A percentile compares a stretch with the other conserved stretches of the same genome.
Conservation (phyloP, 2,329 filamentous ascomycete species). For the Neonectria hederae region DNA sequence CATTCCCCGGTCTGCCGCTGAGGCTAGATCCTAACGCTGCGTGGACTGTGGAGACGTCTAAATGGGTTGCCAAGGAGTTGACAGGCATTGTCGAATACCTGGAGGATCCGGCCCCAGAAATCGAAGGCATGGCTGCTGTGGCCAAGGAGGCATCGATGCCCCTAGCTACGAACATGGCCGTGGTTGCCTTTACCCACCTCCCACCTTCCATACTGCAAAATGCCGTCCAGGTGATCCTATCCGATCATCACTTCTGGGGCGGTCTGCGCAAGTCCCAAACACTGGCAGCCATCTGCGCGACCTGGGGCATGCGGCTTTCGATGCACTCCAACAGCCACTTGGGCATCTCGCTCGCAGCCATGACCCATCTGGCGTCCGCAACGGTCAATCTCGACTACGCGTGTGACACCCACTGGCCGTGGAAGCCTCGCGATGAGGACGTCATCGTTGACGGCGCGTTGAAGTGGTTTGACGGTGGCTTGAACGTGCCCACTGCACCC, state of each 20-base stretch:
- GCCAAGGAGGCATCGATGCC: slow-evolving; percentile 53
- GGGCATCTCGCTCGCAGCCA: slow-evolving; percentile 54
- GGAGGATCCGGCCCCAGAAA: slow-evolving; percentile 52
- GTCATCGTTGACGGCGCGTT: slow-evolving; percentile 50
- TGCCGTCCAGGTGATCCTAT: slow-evolving; percentile 53
- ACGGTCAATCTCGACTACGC: slow-evolving; percentile 54
- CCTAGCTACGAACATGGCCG: slow-evolving; percentile 55
- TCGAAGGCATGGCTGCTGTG: slow-evolving; percentile 55
- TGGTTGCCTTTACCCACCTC: slow-evolving; percentile 52
- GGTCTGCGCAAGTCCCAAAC: slow-evolving; percentile 53
- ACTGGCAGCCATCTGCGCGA: slow-evolving; percentile 50
- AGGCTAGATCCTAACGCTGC: slow-evolving; percentile 52
- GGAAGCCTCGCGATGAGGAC: slow-evolving; percentile 55
- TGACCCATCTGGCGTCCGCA: slow-evolving; percentile 54
- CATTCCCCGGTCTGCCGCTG: slow-evolving; percentile 50
- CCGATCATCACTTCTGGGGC: slow-evolving; percentile 56
- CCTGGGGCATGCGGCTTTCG: slow-evolving; percentile 52
- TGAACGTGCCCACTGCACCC: slow-evolving; percentile 47
- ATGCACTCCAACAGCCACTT: slow-evolving; percentile 57
- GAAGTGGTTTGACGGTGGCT: slow-evolving; percentile 49
- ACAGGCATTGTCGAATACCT: slow-evolving; percentile 51
- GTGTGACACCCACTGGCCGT: slow-evolving; percentile 56
- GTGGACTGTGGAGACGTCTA: slow-evolving; percentile 52
- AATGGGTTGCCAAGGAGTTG: slow-evolving; percentile 51
- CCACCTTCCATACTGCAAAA: slow-evolving; percentile 50